A percentile compares a stretch with the other conserved stretches of the same genome.
Conservation (phyloP, 805 yeast genomes). For the Tetrapisispora taiwanensis region DNA sequence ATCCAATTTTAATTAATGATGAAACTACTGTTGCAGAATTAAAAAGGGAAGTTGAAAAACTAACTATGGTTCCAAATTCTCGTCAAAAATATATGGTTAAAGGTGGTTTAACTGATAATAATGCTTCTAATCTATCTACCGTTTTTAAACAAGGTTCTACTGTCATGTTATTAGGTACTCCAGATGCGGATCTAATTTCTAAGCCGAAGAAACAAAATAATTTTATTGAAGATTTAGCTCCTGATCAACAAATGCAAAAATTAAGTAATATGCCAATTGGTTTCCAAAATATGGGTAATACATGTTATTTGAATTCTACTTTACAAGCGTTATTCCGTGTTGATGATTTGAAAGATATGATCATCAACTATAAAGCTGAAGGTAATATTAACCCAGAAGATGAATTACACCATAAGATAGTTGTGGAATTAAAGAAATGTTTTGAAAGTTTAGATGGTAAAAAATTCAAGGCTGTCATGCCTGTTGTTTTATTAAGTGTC, state of each 20-base stretch:
- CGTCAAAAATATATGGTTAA: slow-evolving; percentile 86
- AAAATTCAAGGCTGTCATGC: slow-evolving; percentile 45
- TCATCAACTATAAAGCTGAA: slow-evolving; percentile 44
- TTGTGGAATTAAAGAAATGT: slow-evolving; percentile 40
- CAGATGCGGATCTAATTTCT: slow-evolving; percentile 48
- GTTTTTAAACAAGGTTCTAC: slow-evolving; percentile 57
- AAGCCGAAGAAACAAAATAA: slow-evolving; percentile 46
- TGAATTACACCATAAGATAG: slow-evolving; percentile 30
- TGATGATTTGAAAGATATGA: slow-evolving; percentile 55
- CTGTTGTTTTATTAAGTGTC: slow-evolving; percentile 53
- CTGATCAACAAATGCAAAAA: slow-evolving; percentile 26
- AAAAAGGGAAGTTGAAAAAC: slow-evolving; percentile 57
- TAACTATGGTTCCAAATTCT: slow-evolving; percentile 75
- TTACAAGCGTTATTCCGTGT: slow-evolving; percentile 80
- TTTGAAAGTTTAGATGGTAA: slow-evolving; percentile 34
- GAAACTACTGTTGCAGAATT: slow-evolving; percentile 39
- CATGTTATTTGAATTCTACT: slow-evolving; percentile 87
- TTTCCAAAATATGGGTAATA: slow-evolving; percentile 86
- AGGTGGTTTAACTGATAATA: slow-evolving; percentile 74
- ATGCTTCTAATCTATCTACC: slow-evolving; percentile 30
- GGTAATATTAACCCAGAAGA: slow-evolving; percentile 14
- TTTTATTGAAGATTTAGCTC: slow-evolving; percentile 61
- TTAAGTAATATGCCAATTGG: slow-evolving; percentile 68
- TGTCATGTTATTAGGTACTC: slow-evolving; percentile 87
- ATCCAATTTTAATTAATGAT: slow-evolving; percentile 34